Base-by-base conservation (phyloP, 169 alveolate genomes). In the Plasmodium coatneyi region DNA sequence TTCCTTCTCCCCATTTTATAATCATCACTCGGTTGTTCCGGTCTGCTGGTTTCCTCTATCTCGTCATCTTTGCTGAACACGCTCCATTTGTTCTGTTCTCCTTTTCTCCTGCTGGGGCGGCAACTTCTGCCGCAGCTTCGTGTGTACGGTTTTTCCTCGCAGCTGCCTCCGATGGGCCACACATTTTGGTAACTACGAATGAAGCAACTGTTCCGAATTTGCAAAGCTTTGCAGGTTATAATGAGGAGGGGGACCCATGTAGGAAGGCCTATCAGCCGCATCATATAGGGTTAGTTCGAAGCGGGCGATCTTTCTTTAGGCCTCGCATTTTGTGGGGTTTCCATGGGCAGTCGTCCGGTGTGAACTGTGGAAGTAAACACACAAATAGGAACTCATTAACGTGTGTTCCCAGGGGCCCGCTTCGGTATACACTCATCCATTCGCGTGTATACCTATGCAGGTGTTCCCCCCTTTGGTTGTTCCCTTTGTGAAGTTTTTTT, bases 1-100 rank as follows among this genome's bases (percentile, higher is more conserved):
- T n/a, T 79, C 82, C 34, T 89, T 19, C 81, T 70, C 25, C 46
- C 46, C 34, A 89, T 66, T 89, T 80, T 89, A 80, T 89, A 89
- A 5, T 79, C 84, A 19, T 89, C 94, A 19, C 32, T 46, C 60
- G 56, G 32, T 39, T 36, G 0, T 19, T 56, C 5, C 32, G 39
- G 39, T 19, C 1, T 19, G 16, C 22, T 32, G 70, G 22, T 25
- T 32, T 32, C 12, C 39, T 32, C 1, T 60, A 39, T 34, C 36
- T 70, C 92, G 19, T 66, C 80, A 19, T n/a, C 30, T 41, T 82
- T 52, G 66, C 39, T 60, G 25, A 82, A 60, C 56, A 46, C 14
- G 41, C 6, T 52, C 46, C 70, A 76, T 9, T 49, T 49, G 60
- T 49, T 49, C 60, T 49, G 36, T 10, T 66, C 76, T 66, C 6